A percentile compares a stretch with the other conserved stretches of the same genome.
These are phyloP conservation scores for Suillus bovinus DNA, from an alignment of 768 basidiomycete species.

Conservation along the genomic window DNA sequence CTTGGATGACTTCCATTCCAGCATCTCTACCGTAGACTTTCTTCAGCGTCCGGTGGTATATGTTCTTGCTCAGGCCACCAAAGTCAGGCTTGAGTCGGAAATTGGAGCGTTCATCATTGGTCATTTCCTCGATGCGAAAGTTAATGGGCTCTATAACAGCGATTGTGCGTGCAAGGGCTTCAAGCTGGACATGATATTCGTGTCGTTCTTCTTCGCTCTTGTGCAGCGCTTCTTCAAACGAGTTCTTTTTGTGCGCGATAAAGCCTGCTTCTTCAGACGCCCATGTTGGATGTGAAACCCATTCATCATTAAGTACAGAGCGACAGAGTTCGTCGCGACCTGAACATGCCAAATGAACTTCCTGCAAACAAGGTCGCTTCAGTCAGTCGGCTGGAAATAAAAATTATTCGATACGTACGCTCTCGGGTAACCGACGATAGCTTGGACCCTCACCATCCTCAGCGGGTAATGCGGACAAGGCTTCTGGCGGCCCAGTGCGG, in stretches of 20 bases:
- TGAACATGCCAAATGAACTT: constrained; percentile 87
- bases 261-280: constrained; percentile 96
- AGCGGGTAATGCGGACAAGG: constrained; percentile 73
- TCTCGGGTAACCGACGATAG: constrained; percentile 86
- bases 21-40: constrained; percentile 89
- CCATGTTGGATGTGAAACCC: constrained; percentile 99
- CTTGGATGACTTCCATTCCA: constrained; percentile 73
- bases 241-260: constrained; percentile 94
- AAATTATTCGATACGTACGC: constrained; percentile 53
- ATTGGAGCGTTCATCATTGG: constrained; percentile 75
- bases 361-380: constrained; percentile 47
- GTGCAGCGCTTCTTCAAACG: constrained; percentile 93
- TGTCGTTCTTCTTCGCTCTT: constrained; percentile 98
- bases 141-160: constrained; percentile 87
- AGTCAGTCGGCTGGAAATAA: neutral
- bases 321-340: constrained; percentile 93
- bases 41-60: constrained; percentile 92
- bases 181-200: constrained; percentile 95
- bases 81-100: constrained; percentile 87
- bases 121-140: constrained; percentile 84
- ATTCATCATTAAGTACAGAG: constrained; percentile 94
- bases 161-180: constrained; percentile 88
- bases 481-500: constrained; percentile 73
- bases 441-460: constrained; percentile 91
- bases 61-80: constrained; percentile 82